Evolutionary conservation across 345 rosid species (phyloP), one percentile per base, ranked within the genome.

Genomic region (Crucihimalaya himalaica): DNA sequence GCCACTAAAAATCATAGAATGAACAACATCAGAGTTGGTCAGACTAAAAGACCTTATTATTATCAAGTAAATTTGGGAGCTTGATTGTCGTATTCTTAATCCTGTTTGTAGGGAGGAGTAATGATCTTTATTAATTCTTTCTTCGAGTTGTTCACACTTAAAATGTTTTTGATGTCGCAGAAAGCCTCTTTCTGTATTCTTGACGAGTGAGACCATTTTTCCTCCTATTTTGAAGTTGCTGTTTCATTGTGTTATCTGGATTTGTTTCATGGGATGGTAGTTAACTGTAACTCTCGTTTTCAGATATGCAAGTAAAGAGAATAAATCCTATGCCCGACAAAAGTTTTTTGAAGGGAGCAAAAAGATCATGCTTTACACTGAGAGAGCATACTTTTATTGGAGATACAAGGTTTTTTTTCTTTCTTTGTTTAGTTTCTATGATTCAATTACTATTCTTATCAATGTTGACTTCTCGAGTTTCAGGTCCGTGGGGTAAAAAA

Each of bases 401-500:
- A 80, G 99, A 92, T 94, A 88, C 60, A 88, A 92, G 98, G 97
- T 85, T 11, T 62, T 57, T 13, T 32, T 32, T 14, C 5, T 18
- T 13, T 62, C 65, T 62, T 37, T 34, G 9, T 10, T 46, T 62
- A 40, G 4, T 28, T 43, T 62, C 23, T 1, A 8, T 68, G 27
- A 20, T 46, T 31, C 8, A 40, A n/a, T 37, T 2, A 12, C 35
- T 25, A 13, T 48, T 56, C 31, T 48, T 39, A 55, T 56, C 20
- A 31, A 11, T 69, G 15, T 10, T 5, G 42, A 5, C 23, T 70
- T 71, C 15, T 77, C 72, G 20, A 42, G 78, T 60, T 55, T 60
- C 81, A 94, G 97, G 87, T 94, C 59, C 97, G 97, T 51, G 97
- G 99, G 46, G 81, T 92, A 68, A 79, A 79, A 75, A 89, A 84